Evolutionary conservation across 371 early-diverging fungal species (phyloP).

Genomic region (Mortierella sp.): DNA sequence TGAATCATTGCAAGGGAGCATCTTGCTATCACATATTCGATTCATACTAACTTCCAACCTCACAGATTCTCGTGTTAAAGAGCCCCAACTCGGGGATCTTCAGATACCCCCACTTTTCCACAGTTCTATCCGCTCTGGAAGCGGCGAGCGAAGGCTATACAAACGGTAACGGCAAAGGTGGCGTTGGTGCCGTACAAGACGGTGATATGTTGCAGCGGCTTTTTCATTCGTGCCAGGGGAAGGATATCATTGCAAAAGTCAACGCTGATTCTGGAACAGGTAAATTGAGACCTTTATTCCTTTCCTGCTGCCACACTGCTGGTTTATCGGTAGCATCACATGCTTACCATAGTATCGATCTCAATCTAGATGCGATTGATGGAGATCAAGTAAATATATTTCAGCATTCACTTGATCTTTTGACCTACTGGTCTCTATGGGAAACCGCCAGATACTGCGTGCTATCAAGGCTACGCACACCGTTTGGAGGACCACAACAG

Average conservation of each 20-base stretch:
- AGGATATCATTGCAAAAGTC: constrained; percentile 29
- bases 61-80: constrained; percentile 36
- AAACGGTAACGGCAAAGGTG: not conserved
- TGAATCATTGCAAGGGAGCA: not conserved
- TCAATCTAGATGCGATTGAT: constrained; percentile 28
- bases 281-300: not conserved
- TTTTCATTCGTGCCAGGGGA: constrained; percentile 60
- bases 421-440: constrained; percentile 84
- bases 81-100: constrained; percentile 53
- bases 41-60: not conserved
- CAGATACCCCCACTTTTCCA: constrained; percentile 47
- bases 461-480: constrained; percentile 77
- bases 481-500: constrained; percentile 83
- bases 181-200: not conserved
- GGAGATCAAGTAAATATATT: constrained; percentile 29
- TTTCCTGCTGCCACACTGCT: not conserved
- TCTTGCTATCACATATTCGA: not conserved
- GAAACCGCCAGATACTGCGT: constrained; percentile 83
- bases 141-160: not conserved
- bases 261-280: constrained; percentile 51
- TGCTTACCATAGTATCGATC: not conserved
- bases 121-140: constrained; percentile 30
- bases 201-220: constrained; percentile 65
- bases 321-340: not conserved
- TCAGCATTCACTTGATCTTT: constrained; percentile 58